phyloP scores from a whole-genome alignment of 2,329 filamentous ascomycete species.

The Scleromitrula shiraiana region DNA sequence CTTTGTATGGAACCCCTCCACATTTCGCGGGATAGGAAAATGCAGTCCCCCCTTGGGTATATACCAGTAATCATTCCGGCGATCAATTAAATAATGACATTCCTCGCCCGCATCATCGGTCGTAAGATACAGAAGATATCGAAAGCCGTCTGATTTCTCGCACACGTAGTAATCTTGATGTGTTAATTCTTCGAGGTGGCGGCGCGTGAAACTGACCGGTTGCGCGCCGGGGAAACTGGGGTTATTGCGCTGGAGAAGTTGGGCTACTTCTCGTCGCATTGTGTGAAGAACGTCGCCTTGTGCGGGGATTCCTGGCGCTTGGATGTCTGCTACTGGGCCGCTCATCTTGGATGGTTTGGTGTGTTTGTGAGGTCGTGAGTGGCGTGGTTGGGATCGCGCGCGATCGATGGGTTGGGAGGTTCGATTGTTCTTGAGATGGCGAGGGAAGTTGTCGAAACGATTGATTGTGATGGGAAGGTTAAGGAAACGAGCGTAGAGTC shows the following conservation, averaged over 20 bases:
- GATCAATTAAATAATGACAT: conserved; percentile 88
- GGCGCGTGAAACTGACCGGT: conserved; percentile 81
- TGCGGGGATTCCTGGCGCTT: conserved; percentile 58
- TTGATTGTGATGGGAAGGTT: too few species aligned
- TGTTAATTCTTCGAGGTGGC: conserved; percentile 76
- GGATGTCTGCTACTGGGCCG: conserved; percentile 32
- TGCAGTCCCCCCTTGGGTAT: conserved; percentile 64
- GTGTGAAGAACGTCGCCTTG: conserved; percentile 49
- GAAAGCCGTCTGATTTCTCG: conserved; percentile 95
- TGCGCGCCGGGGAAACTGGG: conserved; percentile 80
- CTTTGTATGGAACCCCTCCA: conserved; percentile 61
- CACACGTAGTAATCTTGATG: conserved; percentile 90
- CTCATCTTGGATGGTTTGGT: conserved; percentile 11
- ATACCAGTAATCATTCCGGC: conserved; percentile 95
- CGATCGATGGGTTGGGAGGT: neutral
- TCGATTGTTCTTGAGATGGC: neutral
- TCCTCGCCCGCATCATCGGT: conserved; percentile 53
- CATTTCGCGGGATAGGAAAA: conserved; percentile 65
- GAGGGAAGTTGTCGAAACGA: too few species aligned
- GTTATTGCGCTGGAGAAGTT: conserved; percentile 62
- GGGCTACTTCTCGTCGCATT: conserved; percentile 66
- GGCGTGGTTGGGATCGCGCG: neutral
- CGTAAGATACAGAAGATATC: conserved; percentile 89
- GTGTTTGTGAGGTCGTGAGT: neutral
- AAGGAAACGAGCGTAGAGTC: too few species aligned